phyloP scores from a whole-genome alignment of 495 filamentous ascomycete genomes.

The Xylaria flabelliformis region DNA sequence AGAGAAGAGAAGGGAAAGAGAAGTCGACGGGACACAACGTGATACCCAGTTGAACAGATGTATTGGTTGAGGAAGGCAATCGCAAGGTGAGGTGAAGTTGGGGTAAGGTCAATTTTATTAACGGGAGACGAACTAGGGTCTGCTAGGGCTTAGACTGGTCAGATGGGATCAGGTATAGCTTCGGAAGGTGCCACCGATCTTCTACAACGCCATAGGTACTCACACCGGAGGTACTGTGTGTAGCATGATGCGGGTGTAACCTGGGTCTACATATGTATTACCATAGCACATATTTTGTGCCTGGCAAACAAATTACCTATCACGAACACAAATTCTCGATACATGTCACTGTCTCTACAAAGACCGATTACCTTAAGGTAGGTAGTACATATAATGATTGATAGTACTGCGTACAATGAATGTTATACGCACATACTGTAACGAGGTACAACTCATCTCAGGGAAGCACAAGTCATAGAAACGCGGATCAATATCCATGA shows the following conservation, averaged over 20 bases:
- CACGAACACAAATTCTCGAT: neutral
- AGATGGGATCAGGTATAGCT: neutral
- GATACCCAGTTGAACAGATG: slow-evolving; percentile 10
- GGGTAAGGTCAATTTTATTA: slow-evolving; percentile 15
- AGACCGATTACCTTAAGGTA: neutral
- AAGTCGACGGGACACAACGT: slow-evolving; percentile 9
- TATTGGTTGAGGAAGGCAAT: neutral
- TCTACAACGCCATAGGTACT: neutral
- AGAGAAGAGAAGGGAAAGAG: slow-evolving; percentile 19
- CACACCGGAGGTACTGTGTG: neutral
- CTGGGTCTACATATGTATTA: neutral
- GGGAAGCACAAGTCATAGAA: neutral
- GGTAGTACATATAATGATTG: neutral
- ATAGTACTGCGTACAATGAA: neutral
- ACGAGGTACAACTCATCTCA: neutral
- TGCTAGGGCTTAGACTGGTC: neutral
- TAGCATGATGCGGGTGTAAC: slow-evolving; percentile 13
- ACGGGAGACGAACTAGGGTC: neutral
- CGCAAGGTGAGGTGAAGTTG: slow-evolving; percentile 12
- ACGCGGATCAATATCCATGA: neutral
- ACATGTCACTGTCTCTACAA: neutral
- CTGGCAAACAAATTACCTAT: neutral
- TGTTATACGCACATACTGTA: neutral
- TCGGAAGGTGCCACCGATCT: slow-evolving; percentile 11
- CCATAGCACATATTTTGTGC: neutral